These are phyloP conservation scores for Gonium pectorale DNA, from an alignment of 139 green algal species.

Conservation along the genomic window DNA sequence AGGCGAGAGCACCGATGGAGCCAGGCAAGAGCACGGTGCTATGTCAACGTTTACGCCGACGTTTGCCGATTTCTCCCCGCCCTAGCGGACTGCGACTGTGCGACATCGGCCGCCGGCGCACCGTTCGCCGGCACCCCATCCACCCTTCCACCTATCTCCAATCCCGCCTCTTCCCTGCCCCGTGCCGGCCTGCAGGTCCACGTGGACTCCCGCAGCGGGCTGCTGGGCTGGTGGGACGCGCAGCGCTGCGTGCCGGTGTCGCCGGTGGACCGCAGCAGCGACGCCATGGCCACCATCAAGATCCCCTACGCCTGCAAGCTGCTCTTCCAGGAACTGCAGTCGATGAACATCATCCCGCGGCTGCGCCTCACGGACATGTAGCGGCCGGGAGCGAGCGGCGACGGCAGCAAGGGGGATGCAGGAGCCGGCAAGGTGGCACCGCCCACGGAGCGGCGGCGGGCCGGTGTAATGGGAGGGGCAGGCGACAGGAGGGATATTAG, in stretches of 20 bases:
- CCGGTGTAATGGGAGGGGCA: no score
- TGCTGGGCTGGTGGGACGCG: slow-evolving; percentile 94
- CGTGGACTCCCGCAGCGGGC: slow-evolving; percentile 94
- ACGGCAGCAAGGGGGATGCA: not conserved
- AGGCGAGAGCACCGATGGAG: no score
- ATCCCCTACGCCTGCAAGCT: slow-evolving; percentile 98
- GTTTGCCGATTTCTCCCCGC: no score
- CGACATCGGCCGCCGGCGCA: no score
- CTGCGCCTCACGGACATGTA: slow-evolving; percentile 80
- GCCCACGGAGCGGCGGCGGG: no score
- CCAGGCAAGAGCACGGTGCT: no score
- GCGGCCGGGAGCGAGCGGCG: not conserved
- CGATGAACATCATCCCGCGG: slow-evolving; percentile 95
- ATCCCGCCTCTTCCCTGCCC: not conserved
- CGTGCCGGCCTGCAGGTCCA: slow-evolving; percentile 67
- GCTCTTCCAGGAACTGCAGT: slow-evolving; percentile 95
- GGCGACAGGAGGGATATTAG: no score
- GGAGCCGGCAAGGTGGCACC: no score
- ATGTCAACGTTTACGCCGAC: no score
- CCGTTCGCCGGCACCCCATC: not conserved
- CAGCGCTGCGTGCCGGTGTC: slow-evolving; percentile 72
- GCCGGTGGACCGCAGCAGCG: slow-evolving; percentile 66
- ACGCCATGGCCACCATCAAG: slow-evolving; percentile 89
- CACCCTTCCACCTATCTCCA: not conserved
- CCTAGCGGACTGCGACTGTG: no score